phyloP scores from a whole-genome alignment of 345 rosid species.

The Populus davidiana region DNA sequence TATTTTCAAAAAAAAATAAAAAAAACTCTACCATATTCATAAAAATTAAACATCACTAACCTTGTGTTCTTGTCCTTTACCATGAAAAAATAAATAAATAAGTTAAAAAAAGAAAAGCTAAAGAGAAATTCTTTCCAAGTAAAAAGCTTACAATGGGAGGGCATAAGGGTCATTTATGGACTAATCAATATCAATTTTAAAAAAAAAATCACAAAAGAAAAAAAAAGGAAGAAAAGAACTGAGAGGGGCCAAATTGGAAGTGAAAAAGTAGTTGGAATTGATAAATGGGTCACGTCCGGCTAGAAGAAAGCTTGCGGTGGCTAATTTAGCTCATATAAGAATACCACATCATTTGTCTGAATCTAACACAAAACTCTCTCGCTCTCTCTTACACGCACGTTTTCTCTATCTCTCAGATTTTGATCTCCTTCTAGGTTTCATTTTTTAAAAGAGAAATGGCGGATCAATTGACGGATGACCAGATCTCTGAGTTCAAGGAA shows the following conservation, averaged over 20 bases:
- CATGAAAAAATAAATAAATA: too few species aligned
- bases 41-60: too few species aligned
- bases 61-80: too few species aligned
- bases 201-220: neutral
- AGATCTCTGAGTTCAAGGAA: constrained; percentile 83
- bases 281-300: constrained; percentile 8
- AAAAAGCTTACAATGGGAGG: neutral
- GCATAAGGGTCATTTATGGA: neutral
- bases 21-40: too few species aligned
- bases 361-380: neutral
- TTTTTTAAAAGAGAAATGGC: constrained; percentile 38
- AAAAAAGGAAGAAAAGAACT: neutral
- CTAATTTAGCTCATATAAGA: neutral
- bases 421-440: neutral
- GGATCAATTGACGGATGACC: constrained; percentile 77
- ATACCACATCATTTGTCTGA: neutral
- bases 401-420: neutral
- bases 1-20: too few species aligned
- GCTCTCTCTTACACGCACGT: neutral
- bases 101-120: neutral
- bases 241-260: neutral
- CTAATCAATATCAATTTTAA: neutral
- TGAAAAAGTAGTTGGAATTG: neutral
- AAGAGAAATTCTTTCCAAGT: neutral
- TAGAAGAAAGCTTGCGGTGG: neutral